Evolutionary conservation across 345 rosid genomes (phyloP).

Genomic region (Moricandia arvensis): DNA sequence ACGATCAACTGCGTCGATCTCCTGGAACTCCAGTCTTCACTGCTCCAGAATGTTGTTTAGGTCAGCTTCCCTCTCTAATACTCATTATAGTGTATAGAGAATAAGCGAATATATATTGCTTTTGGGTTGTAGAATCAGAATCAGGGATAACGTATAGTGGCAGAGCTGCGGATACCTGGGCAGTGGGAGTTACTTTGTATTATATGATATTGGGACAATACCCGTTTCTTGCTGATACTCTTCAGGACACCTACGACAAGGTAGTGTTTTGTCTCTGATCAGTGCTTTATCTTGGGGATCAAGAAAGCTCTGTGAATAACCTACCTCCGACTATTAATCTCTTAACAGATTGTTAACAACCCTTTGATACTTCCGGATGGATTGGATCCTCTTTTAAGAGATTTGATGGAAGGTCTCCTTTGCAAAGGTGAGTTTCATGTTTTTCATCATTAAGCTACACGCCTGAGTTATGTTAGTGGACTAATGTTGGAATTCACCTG

Average conservation of each 20-base stretch:
- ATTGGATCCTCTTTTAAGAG: conserved; percentile 63
- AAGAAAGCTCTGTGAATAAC: background rate
- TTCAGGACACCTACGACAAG: conserved; percentile 96
- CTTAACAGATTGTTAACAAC: conserved; percentile 73
- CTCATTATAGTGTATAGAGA: background rate
- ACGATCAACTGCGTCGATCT: conserved; percentile 93
- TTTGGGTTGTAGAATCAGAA: conserved; percentile 15
- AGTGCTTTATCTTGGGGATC: background rate
- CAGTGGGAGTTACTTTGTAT: conserved; percentile 89
- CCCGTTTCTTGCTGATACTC: conserved; percentile 93
- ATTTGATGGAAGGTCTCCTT: conserved; percentile 81
- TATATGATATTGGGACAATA: conserved; percentile 78
- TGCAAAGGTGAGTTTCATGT: conserved; percentile 65
- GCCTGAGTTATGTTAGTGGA: background rate
- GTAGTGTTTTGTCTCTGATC: conserved; percentile 39
- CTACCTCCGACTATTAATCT: background rate
- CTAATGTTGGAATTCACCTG: conserved; percentile 12
- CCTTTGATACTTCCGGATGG: conserved; percentile 64
- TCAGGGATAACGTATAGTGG: conserved; percentile 87
- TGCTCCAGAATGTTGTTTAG: conserved; percentile 98
- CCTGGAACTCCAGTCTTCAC: conserved; percentile 99
- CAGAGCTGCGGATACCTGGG: conserved; percentile 97
- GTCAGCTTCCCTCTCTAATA: conserved; percentile 39
- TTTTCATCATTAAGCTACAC: background rate
- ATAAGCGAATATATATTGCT: background rate